A percentile compares a stretch with the other conserved stretches of the same genome.
Conservation (phyloP, 768 basidiomycete species). For the Clitopilus passeckerianus region DNA sequence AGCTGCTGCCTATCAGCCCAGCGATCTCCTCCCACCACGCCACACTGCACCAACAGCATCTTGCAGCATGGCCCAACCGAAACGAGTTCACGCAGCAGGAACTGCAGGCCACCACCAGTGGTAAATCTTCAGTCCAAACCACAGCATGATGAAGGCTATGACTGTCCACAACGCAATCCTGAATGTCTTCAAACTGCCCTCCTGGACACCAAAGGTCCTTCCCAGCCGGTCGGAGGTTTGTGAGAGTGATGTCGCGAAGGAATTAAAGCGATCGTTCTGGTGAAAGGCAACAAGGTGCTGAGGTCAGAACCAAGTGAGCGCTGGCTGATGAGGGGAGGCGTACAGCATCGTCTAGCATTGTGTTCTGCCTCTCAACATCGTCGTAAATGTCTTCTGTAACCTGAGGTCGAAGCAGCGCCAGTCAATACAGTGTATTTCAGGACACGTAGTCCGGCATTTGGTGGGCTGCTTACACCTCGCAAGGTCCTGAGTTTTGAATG, state of each 20-base stretch:
- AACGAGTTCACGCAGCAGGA: background rate
- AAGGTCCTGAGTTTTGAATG: conserved; percentile 82
- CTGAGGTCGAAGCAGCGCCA: conserved; percentile 27
- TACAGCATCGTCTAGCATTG: conserved; percentile 73
- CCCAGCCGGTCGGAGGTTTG: conserved; percentile 67
- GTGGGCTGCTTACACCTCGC: conserved; percentile 53
- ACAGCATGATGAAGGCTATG: conserved; percentile 47
- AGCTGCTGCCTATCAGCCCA: too few relatives aligned
- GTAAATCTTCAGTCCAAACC: conserved; percentile 48
- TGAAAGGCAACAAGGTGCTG: background rate
- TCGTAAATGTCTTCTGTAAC: conserved; percentile 86
- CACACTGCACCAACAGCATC: background rate
- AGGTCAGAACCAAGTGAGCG: background rate
- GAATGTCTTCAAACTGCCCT: conserved; percentile 64
- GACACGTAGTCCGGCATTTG: background rate
- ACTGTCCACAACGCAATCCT: conserved; percentile 62
- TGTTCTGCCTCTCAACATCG: conserved; percentile 81
- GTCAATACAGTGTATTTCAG: too few relatives aligned
- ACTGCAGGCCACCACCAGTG: conserved; percentile 38
- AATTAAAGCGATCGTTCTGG: conserved; percentile 63
- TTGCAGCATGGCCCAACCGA: background rate
- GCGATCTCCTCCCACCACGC: background rate
- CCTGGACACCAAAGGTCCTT: conserved; percentile 68
- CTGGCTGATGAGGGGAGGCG: conserved; percentile 16
- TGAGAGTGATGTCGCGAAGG: conserved; percentile 56